Base-by-base conservation (phyloP, 2,329 filamentous ascomycete genomes). In the Ceratocystis diversiconidia region DNA sequence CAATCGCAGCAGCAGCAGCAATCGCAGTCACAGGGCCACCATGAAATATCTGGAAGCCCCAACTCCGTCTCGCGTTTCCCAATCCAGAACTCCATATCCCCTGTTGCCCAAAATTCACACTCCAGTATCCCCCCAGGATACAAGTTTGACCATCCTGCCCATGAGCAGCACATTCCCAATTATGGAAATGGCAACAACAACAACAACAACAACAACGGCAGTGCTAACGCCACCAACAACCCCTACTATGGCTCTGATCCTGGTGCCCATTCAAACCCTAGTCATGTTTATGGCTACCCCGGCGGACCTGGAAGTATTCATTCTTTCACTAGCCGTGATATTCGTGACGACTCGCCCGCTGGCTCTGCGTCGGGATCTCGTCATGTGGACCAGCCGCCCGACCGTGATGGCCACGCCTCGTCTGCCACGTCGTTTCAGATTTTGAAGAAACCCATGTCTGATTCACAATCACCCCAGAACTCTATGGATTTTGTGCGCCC, bases 401-500 rank as follows among this genome's bases (percentile, higher is more conserved):
- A 68, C 61, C 66, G 66, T 50, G 66, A 68, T 76, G 36, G 70
- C 73, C 5, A 68, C 71, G 5, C 70, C 73, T 5, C 74, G 36
- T 72, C 74, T 30, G 72, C 73, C 63, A 72, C 75, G 25, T 71
- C 75, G 55, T 76, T 79, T 66, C 79, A 82, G 70, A 78, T 81
- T 66, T 72, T 82, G 30, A 81, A 82, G 73, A 83, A 82, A 73
- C 75, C 76, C 19, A 73, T 73, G 63, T 65, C 72, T 70, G 68
- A 72, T 68, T 75, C 75, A 64, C 68, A 75, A 63, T 67, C 77
- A 66, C 75, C 78, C 43, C 71, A 74, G 63, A 72, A 72, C 57
- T 75, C 75, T 2, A 72, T 74, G 65, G 72, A 72, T 22, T 72
- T 70, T 48, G 79, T 79, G 7, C 74, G 75, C 66, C 76, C 76